Conservation (phyloP, 257 asterid species). For the Echium plantagineum region DNA sequence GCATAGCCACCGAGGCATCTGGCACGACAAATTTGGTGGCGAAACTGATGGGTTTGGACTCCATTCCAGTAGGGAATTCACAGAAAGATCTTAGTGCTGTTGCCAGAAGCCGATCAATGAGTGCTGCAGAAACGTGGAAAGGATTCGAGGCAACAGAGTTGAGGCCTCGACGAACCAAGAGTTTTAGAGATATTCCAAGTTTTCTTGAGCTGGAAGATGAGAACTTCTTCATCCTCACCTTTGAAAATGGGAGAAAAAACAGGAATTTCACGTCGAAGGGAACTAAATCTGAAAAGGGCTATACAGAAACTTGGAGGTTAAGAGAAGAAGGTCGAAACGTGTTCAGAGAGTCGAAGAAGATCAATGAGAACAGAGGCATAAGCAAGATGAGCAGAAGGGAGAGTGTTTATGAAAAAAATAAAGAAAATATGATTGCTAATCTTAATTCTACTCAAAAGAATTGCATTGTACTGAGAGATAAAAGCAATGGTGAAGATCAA, state of each 20-base stretch:
- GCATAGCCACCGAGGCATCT: background rate
- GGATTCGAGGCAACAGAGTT: constrained; percentile 15
- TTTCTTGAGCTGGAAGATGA: constrained; percentile 55
- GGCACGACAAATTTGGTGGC: constrained; percentile 43
- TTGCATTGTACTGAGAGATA: constrained; percentile 9
- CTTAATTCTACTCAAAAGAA: background rate
- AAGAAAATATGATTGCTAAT: constrained; percentile 19
- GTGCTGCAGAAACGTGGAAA: constrained; percentile 16
- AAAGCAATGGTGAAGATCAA: constrained; percentile 18
- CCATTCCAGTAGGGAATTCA: constrained; percentile 18
- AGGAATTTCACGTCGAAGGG: constrained; percentile 4
- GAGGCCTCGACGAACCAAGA: constrained; percentile 16
- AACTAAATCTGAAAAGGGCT: constrained; percentile 11
- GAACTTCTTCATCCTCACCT: constrained; percentile 51
- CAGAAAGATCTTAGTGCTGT: constrained; percentile 5
- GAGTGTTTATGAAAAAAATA: constrained; percentile 12
- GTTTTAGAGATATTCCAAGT: constrained; percentile 29
- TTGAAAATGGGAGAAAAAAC: constrained; percentile 25
- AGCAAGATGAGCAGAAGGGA: constrained; percentile 14
- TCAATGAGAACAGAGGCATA: constrained; percentile 12
- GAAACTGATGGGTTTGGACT: constrained; percentile 58
- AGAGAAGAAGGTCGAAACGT: constrained; percentile 8
- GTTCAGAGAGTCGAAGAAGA: background rate
- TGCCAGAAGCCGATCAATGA: constrained; percentile 21
- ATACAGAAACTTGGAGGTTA: constrained; percentile 14